These are phyloP conservation scores for Fusarium transvaalense DNA, from an alignment of 2,329 filamentous ascomycete species.

Conservation along the genomic window DNA sequence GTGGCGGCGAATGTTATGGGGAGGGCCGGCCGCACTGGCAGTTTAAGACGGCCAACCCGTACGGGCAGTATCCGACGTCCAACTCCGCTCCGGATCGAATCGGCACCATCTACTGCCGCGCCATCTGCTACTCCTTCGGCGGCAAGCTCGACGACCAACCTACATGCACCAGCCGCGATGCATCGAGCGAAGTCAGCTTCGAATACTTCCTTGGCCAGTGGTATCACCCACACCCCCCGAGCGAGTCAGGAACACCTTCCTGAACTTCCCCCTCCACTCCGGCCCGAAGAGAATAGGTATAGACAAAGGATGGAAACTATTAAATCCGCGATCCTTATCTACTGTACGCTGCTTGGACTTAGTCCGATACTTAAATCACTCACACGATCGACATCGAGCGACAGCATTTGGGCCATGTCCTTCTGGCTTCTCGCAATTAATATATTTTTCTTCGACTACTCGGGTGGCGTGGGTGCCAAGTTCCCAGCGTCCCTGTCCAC, in stretches of 20 bases:
- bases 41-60: constrained; percentile 52
- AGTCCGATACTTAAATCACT: constrained; percentile 96
- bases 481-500: constrained; percentile 85
- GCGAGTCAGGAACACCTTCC: constrained; percentile 51
- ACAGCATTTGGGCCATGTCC: constrained; percentile 98
- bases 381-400: constrained; percentile 90
- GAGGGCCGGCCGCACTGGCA: constrained; percentile 53
- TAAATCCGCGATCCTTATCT: constrained; percentile 93
- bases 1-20: constrained; percentile 54
- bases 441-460: constrained; percentile 98
- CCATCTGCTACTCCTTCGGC: constrained; percentile 51
- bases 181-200: constrained; percentile 66
- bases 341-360: constrained; percentile 89
- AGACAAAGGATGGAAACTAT: constrained; percentile 78
- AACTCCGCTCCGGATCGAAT: constrained; percentile 48
- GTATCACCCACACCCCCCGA: constrained; percentile 44
- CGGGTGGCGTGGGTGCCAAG: constrained; percentile 72
- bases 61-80: constrained; percentile 56
- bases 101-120: constrained; percentile 44
- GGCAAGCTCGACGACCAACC: constrained; percentile 62
- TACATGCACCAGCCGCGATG: constrained; percentile 48
- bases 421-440: constrained; percentile 95
- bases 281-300: constrained; percentile 56
- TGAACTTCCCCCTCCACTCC: constrained; percentile 48
- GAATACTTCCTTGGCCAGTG: constrained; percentile 64